Percentiles rank a stretch among this genome's conserved stretches.
Evolutionary conservation across 169 alveolate species (phyloP).

Genomic region (Cryptosporidium ubiquitum): DNA sequence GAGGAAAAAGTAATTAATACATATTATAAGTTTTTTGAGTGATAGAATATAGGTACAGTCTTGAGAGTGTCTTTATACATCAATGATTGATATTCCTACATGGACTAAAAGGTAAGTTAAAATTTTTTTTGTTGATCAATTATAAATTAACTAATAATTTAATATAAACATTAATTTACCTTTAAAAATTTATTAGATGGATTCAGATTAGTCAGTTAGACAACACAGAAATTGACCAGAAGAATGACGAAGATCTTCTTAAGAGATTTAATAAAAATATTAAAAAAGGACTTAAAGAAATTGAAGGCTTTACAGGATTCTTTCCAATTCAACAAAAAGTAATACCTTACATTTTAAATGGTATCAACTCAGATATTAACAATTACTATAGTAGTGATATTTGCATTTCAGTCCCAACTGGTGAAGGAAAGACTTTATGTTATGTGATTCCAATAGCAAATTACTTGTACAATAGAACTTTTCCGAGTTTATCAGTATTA

Average conservation of each 20-base stretch:
- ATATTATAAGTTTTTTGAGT: not conserved
- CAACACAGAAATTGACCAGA: not conserved
- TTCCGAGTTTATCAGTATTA: constrained; percentile 78
- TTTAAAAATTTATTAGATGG: no score
- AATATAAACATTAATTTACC: not conserved
- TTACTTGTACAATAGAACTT: constrained; percentile 74
- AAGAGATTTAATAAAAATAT: constrained; percentile 13
- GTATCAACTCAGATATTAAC: constrained; percentile 24
- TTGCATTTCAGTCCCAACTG: constrained; percentile 80
- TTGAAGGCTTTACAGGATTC: constrained; percentile 19
- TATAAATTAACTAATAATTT: not conserved
- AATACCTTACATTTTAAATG: constrained; percentile 47
- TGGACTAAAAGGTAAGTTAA: constrained; percentile 69
- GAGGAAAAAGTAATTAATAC: no score
- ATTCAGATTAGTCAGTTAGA: constrained; percentile 3
- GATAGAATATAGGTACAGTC: not conserved
- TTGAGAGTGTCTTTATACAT: not conserved
- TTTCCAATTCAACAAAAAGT: constrained; percentile 59
- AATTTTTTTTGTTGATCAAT: not conserved
- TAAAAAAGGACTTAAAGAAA: constrained; percentile 35
- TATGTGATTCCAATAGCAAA: constrained; percentile 77
- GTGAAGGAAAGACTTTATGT: constrained; percentile 79
- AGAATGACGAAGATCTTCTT: not conserved
- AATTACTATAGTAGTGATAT: constrained; percentile 75
- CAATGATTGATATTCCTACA: constrained; percentile 39